Evolutionary conservation across 495 filamentous ascomycete species (phyloP).

Genomic region (Neurospora sp.): DNA sequence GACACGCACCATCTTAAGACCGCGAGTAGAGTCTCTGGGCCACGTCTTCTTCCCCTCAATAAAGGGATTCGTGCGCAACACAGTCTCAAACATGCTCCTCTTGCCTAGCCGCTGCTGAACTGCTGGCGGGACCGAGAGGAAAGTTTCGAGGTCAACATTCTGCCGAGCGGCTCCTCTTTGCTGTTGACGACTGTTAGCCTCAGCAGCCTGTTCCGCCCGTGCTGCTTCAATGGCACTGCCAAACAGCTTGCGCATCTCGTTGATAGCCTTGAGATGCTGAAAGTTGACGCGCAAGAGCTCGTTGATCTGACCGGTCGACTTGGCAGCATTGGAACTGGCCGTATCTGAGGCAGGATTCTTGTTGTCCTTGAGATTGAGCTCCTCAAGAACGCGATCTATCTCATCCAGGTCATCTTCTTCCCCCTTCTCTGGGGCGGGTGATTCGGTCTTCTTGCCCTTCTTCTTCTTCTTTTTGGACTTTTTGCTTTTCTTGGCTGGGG

Average conservation of each 20-base stretch:
- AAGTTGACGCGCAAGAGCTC: slow-evolving; percentile 67
- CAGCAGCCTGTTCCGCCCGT: slow-evolving; percentile 44
- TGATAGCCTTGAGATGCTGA: slow-evolving; percentile 69
- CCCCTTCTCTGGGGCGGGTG: slow-evolving; percentile 7
- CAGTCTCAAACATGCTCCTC: slow-evolving; percentile 47
- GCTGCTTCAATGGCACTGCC: slow-evolving; percentile 66
- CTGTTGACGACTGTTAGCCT: slow-evolving; percentile 15
- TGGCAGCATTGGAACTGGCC: slow-evolving; percentile 2
- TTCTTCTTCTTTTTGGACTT: slow-evolving; percentile 55
- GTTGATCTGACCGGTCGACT: slow-evolving; percentile 25
- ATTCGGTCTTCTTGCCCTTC: slow-evolving; percentile 32
- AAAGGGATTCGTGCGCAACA: slow-evolving; percentile 67
- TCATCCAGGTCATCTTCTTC: slow-evolving; percentile 51
- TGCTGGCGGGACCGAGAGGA: slow-evolving; percentile 54
- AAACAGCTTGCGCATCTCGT: slow-evolving; percentile 92
- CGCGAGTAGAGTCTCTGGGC: slow-evolving; percentile 71
- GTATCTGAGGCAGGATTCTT: neutral
- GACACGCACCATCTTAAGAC: slow-evolving; percentile 75
- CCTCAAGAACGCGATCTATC: slow-evolving; percentile 68
- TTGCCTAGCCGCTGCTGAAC: slow-evolving; percentile 3
- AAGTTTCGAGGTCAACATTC: slow-evolving; percentile 59
- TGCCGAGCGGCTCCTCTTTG: slow-evolving; percentile 39
- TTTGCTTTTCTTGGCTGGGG: slow-evolving; percentile 38
- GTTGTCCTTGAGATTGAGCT: slow-evolving; percentile 39
- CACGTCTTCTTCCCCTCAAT: slow-evolving; percentile 87